Conservation (phyloP, 2,329 filamentous ascomycete species). For the Colletotrichum abscissum region DNA sequence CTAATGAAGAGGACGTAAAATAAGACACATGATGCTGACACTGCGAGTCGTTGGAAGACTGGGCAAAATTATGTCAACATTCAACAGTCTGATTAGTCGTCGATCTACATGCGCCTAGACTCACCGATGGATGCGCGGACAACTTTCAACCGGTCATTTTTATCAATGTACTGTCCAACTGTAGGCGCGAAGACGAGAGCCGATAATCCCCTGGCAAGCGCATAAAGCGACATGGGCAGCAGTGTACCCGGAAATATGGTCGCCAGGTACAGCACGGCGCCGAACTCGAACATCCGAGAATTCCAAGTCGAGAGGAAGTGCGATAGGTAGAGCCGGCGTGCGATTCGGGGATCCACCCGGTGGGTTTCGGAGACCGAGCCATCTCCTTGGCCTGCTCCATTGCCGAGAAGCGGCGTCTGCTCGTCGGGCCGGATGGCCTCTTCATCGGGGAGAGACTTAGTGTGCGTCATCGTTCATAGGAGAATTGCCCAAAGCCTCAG, state of each 20-base stretch:
- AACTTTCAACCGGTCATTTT: slow-evolving; percentile 47
- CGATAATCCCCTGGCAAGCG: slow-evolving; percentile 39
- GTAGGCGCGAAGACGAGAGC: slow-evolving; percentile 45
- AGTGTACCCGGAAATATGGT: slow-evolving; percentile 58
- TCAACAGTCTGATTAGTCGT: not conserved
- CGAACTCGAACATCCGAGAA: slow-evolving; percentile 61
- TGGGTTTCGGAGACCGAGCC: not conserved
- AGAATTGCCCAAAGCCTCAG: no score
- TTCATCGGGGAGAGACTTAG: not conserved
- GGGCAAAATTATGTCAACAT: not conserved
- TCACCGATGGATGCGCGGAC: slow-evolving; percentile 48
- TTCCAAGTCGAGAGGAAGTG: slow-evolving; percentile 61
- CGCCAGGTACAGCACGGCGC: slow-evolving; percentile 56
- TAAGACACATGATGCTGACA: slow-evolving; percentile 23
- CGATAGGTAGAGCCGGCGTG: slow-evolving; percentile 51
- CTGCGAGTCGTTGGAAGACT: slow-evolving; percentile 40
- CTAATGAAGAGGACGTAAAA: slow-evolving; percentile 18
- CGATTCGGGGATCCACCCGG: not conserved
- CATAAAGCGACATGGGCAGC: slow-evolving; percentile 67
- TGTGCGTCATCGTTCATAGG: not conserved
- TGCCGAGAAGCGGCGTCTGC: not conserved
- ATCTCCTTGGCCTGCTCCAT: not conserved
- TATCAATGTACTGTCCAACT: slow-evolving; percentile 63
- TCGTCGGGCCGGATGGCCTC: not conserved
- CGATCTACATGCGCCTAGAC: not conserved